These are phyloP conservation scores for Neospora caninum DNA, from an alignment of 169 alveolate genomes.

Conservation along the genomic window DNA sequence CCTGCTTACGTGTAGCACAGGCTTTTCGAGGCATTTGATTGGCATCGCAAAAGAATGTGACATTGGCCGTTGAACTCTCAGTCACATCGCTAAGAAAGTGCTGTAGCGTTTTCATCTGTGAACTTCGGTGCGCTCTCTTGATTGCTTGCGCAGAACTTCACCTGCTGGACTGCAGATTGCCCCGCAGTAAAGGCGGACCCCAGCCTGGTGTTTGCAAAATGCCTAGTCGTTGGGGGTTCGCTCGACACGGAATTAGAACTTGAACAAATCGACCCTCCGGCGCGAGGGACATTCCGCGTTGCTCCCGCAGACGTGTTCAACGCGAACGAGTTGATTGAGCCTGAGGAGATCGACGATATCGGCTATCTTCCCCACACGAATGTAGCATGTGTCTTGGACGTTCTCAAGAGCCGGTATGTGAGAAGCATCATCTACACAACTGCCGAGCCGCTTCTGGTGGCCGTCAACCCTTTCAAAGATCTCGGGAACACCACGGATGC, in stretches of 20 bases:
- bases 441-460: slow-evolving; percentile 91
- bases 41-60: no score
- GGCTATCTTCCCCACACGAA: slow-evolving; percentile 89
- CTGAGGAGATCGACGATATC: slow-evolving; percentile 88
- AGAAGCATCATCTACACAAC: slow-evolving; percentile 77
- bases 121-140: no score
- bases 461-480: slow-evolving; percentile 89
- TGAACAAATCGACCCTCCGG: slow-evolving; percentile 57
- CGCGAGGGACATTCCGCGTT: slow-evolving; percentile 25
- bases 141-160: slow-evolving; percentile 16
- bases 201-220: slow-evolving; percentile 25
- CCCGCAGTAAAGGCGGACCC: slow-evolving; percentile 62
- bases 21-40: no score
- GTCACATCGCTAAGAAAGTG: no score
- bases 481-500: slow-evolving; percentile 87
- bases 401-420: slow-evolving; percentile 68
- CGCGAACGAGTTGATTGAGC: slow-evolving; percentile 72
- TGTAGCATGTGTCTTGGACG: slow-evolving; percentile 88
- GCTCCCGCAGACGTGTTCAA: slow-evolving; percentile 25
- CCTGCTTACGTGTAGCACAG: no score
- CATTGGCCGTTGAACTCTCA: no score
- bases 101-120: no score
- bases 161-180: slow-evolving; percentile 55
- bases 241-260: not conserved
- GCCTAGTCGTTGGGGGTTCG: slow-evolving; percentile 54